These are phyloP conservation scores for Hyphodiscus sp. DNA, from an alignment of 2,329 filamentous ascomycete species.

Conservation along the genomic window DNA sequence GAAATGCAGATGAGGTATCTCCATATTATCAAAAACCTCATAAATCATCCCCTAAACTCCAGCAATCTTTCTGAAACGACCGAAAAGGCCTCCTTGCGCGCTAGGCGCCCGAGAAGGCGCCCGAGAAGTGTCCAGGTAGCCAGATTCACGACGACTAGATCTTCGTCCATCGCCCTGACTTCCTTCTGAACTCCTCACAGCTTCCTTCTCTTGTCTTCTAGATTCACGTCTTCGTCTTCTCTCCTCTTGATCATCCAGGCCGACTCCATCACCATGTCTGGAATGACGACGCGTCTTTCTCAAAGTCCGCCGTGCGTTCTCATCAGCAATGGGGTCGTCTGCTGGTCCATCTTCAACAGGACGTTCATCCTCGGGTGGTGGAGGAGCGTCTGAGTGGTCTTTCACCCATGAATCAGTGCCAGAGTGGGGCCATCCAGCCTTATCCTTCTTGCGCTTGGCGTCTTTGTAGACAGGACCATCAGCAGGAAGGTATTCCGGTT, in stretches of 20 bases:
- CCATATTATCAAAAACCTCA: constrained; percentile 1
- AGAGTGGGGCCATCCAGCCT: constrained; percentile 51
- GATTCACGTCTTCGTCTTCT: constrained; percentile 24
- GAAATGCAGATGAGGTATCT: constrained; percentile 4
- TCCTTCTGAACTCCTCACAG: constrained; percentile 26
- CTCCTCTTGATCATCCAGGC: constrained; percentile 24
- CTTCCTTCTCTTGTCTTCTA: constrained; percentile 22
- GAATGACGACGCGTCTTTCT: constrained; percentile 25
- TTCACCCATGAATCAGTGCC: constrained; percentile 62
- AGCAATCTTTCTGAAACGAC: constrained; percentile 27
- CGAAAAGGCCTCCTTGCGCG: constrained; percentile 57
- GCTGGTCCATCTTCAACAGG: constrained; percentile 21
- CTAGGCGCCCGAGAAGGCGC: constrained; percentile 58
- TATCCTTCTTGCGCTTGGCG: constrained; percentile 24
- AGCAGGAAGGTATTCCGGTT: constrained; percentile 21
- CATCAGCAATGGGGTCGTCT: constrained; percentile 22
- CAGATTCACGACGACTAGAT: constrained; percentile 23
- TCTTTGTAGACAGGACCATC: constrained; percentile 25
- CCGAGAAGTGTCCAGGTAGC: constrained; percentile 40
- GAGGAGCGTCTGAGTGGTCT: constrained; percentile 55
- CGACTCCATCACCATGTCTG: constrained; percentile 19
- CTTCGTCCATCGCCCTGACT: constrained; percentile 26
- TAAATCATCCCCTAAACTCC: constrained; percentile 14
- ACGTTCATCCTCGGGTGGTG: constrained; percentile 40
- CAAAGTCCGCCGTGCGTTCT: constrained; percentile 20